These are phyloP conservation scores for Capronia coronata DNA, from an alignment of 2,329 filamentous ascomycete genomes.

Conservation along the genomic window DNA sequence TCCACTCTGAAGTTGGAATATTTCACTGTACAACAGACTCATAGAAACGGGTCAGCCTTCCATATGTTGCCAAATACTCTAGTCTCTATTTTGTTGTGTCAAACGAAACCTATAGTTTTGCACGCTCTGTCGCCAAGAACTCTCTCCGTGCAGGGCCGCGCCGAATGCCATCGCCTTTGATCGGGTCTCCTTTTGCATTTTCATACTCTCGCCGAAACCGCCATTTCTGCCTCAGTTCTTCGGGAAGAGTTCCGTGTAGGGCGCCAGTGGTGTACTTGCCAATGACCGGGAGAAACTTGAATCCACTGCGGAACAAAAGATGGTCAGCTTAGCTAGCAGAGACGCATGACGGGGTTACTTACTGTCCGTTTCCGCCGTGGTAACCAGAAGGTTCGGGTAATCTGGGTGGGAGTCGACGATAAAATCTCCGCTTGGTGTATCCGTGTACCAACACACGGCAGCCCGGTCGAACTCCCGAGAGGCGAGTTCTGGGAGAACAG, in stretches of 20 bases:
- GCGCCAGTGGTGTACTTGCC: conserved; percentile 38
- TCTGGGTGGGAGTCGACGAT: conserved; percentile 63
- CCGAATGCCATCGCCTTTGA: conserved; percentile 26
- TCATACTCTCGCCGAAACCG: conserved; percentile 21
- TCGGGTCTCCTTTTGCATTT: conserved; percentile 14
- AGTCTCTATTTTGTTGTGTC: no score
- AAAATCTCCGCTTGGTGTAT: conserved; percentile 65
- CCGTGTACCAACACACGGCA: conserved; percentile 68
- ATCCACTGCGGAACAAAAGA: no score
- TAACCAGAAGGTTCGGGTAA: conserved; percentile 43
- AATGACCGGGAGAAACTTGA: conserved; percentile 48
- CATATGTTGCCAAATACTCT: no score
- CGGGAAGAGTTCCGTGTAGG: conserved; percentile 1
- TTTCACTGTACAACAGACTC: no score
- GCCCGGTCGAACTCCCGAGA: conserved; percentile 56
- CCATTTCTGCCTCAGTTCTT: conserved; percentile 15
- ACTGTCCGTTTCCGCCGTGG: conserved; percentile 49
- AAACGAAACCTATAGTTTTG: conserved; percentile 6
- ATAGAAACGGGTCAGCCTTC: no score
- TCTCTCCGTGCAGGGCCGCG: conserved; percentile 29
- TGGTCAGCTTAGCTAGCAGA: no score
- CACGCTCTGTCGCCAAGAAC: background rate
- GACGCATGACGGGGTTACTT: conserved; percentile 45
- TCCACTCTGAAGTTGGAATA: no score
- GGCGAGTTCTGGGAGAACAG: conserved; percentile 50